Conservation (phyloP, 2,329 filamentous ascomycete species). For the Cladobotryum mycophilum region DNA sequence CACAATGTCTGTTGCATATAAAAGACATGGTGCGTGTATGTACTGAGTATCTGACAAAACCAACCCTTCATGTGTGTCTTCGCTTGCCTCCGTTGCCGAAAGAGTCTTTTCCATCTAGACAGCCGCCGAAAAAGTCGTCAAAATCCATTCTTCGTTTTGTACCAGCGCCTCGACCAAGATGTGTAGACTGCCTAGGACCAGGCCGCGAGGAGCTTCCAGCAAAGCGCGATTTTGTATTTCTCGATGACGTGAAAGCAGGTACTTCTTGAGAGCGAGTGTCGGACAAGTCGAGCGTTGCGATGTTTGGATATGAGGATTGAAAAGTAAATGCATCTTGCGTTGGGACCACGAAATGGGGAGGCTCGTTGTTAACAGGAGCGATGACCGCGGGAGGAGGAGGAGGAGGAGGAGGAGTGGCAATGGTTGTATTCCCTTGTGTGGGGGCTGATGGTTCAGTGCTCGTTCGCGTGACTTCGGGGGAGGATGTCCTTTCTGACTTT, state of each 20-base stretch:
- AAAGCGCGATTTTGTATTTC: conserved; percentile 25
- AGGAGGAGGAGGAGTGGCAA: conserved; percentile 16
- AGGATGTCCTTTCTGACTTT: conserved; percentile 54
- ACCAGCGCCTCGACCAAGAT: conserved; percentile 59
- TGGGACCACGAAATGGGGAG: conserved; percentile 42
- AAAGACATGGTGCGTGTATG: conserved; percentile 7
- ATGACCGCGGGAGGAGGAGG: conserved; percentile 19
- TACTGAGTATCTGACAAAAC: neutral
- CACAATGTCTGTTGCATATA: conserved; percentile 3
- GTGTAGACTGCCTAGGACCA: conserved; percentile 25
- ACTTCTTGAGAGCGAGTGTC: conserved; percentile 41
- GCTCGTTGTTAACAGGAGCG: conserved; percentile 21
- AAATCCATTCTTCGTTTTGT: conserved; percentile 68
- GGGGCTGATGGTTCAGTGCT: conserved; percentile 33
- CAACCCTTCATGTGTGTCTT: conserved; percentile 35
- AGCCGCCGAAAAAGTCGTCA: conserved; percentile 68
- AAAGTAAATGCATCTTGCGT: conserved; percentile 63
- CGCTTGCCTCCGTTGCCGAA: conserved; percentile 46
- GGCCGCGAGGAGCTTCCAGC: conserved; percentile 19
- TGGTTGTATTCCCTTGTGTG: conserved; percentile 17
- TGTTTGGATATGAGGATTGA: conserved; percentile 56
- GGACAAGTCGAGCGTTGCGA: conserved; percentile 55
- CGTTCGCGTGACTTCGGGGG: conserved; percentile 50
- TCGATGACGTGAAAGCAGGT: conserved; percentile 20
- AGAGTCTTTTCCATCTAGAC: conserved; percentile 56